Evolutionary conservation across 768 basidiomycete genomes (phyloP).

Genomic region (Boletus huronensis): DNA sequence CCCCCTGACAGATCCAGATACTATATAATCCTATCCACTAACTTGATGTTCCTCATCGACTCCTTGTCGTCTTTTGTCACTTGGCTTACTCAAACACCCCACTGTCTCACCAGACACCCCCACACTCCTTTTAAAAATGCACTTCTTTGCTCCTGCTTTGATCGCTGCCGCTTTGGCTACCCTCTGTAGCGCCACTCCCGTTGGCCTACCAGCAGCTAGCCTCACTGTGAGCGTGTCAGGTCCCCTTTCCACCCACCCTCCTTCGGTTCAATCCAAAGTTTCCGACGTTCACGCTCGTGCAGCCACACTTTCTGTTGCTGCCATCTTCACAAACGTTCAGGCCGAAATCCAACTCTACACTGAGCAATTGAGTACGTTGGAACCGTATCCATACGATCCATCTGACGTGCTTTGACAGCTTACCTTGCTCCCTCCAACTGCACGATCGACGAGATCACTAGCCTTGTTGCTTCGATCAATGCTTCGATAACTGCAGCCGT

Average conservation of each 20-base stretch:
- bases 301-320: conserved; percentile 18
- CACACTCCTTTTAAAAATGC: conserved; percentile 38
- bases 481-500: conserved; percentile 20
- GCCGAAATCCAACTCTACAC: conserved; percentile 14
- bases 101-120: conserved; percentile 18
- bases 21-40: conserved; percentile 18
- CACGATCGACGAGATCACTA: conserved; percentile 19
- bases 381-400: background rate
- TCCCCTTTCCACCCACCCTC: background rate
- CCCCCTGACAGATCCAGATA: background rate
- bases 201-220: background rate
- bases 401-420: conserved; percentile 17
- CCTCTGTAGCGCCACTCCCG: conserved; percentile 25
- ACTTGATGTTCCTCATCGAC: conserved; percentile 11
- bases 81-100: background rate
- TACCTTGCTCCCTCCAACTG: conserved; percentile 24
- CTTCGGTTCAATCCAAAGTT: too few species aligned
- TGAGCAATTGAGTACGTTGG: conserved; percentile 28
- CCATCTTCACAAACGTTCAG: conserved; percentile 24
- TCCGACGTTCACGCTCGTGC: background rate
- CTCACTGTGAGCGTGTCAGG: background rate
- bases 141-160: conserved; percentile 30
- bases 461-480: conserved; percentile 25
- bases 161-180: conserved; percentile 29
- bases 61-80: conserved; percentile 14